A percentile compares a stretch with the other conserved stretches of the same genome.
Conservation (phyloP, 768 basidiomycete species). For the Naganishia friedmannii region DNA sequence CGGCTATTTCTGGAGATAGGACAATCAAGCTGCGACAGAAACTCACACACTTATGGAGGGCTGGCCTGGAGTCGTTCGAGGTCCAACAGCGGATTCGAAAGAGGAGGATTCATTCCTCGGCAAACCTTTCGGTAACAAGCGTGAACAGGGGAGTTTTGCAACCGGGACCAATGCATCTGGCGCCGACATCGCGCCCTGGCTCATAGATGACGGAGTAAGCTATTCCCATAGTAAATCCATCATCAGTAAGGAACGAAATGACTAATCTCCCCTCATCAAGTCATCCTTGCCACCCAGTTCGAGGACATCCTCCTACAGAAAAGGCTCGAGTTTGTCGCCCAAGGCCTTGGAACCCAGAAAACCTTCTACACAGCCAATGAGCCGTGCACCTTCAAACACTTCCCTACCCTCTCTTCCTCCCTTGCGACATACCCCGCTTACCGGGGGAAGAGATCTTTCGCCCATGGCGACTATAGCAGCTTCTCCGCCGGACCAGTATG, state of each 20-base stretch:
- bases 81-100: neutral
- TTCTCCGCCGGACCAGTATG: conserved; percentile 19
- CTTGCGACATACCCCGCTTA: conserved; percentile 25
- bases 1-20: neutral
- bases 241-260: conserved; percentile 9
- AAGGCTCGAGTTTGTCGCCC: neutral
- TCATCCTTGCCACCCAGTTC: neutral
- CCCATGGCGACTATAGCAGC: conserved; percentile 30
- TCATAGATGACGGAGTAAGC: conserved; percentile 40
- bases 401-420: neutral
- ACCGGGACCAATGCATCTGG: conserved; percentile 36
- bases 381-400: neutral
- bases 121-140: neutral
- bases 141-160: neutral
- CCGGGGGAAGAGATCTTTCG: conserved; percentile 33
- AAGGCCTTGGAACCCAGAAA: conserved; percentile 1
- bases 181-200: conserved; percentile 50
- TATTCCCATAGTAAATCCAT: neutral
- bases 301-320: neutral
- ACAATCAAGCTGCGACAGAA: neutral
- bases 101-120: neutral
- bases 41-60: neutral
- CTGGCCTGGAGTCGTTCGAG: conserved; percentile 28
- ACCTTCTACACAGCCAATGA: neutral
- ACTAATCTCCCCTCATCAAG: conserved; percentile 9